Percentiles rank a stretch among this genome's conserved stretches.
These are phyloP conservation scores for Alternaria viburni DNA, from an alignment of 2,329 filamentous ascomycete genomes.

Conservation along the genomic window DNA sequence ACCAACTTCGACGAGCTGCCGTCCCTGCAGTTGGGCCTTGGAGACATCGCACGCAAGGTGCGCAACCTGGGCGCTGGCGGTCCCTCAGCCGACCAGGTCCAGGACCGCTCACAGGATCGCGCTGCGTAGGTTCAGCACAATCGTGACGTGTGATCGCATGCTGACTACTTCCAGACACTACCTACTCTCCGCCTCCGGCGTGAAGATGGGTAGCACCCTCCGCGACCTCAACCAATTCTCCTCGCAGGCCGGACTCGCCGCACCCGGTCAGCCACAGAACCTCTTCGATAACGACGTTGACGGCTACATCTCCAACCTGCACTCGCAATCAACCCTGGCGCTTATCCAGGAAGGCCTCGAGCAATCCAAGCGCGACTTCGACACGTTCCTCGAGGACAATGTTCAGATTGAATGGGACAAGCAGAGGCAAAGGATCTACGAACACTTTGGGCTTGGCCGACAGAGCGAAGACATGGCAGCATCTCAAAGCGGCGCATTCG, in stretches of 20 bases:
- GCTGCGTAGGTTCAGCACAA: slow-evolving; percentile 57
- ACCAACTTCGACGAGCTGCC: slow-evolving; percentile 77
- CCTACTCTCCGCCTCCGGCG: slow-evolving; percentile 88
- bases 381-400: slow-evolving; percentile 91
- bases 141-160: not conserved
- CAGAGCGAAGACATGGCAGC: slow-evolving; percentile 50
- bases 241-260: slow-evolving; percentile 68
- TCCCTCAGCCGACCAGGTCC: slow-evolving; percentile 59
- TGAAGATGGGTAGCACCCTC: slow-evolving; percentile 84
- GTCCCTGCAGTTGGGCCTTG: slow-evolving; percentile 86
- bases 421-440: slow-evolving; percentile 89
- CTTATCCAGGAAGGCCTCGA: slow-evolving; percentile 93
- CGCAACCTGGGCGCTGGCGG: slow-evolving; percentile 79
- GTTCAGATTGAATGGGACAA: slow-evolving; percentile 95
- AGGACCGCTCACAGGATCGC: slow-evolving; percentile 49
- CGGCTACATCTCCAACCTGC: slow-evolving; percentile 82
- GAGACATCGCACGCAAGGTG: slow-evolving; percentile 79
- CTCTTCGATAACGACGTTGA: slow-evolving; percentile 62
- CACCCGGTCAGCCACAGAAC: slow-evolving; percentile 46
- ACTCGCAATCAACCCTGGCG: slow-evolving; percentile 87
- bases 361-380: slow-evolving; percentile 88
- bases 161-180: slow-evolving; percentile 71
- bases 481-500: slow-evolving; percentile 46
- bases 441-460: slow-evolving; percentile 85
- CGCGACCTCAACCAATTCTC: slow-evolving; percentile 85